Base-by-base conservation (phyloP, 2,329 filamentous ascomycete species). In the Sarocladium brachiariae region DNA sequence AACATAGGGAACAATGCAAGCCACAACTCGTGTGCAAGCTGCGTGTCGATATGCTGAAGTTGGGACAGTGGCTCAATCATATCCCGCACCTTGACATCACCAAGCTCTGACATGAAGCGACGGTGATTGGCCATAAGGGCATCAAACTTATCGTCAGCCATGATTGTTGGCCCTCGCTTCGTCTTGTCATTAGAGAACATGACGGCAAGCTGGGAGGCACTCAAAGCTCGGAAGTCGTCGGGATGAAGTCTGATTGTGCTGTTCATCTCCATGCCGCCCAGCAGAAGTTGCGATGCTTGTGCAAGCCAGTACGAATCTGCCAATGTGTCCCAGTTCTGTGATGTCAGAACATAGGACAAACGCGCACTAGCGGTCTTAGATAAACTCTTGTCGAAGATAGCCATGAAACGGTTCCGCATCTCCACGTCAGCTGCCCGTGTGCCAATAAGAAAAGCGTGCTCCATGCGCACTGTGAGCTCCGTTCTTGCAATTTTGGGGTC, bases 401-500 rank as follows among this genome's bases (percentile, higher is more conserved):
- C 81, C 83, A 99, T 89, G 71, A 99, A 99, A 13, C 92, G 85
- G 61, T 95, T 95, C 39, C 93, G 87, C 89, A 97, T 96, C 52
- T 95, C 87, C 11, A 97, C 88, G 64, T 99, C 92, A 58, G 91
- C 85, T 2, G 92, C 92, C 59, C 95, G 76, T 0, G 92, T 95
- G 24, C 95, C 93, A 47, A 99, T 93, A 56, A 99, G 77, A 76
- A 99, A 99, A 4, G 93, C 93, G 67, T 97, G 92, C 70, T 99
- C 93, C 79, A 99, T 87, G 3, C 95, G 83, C 9, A 99, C 95
- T 0, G 93, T 97, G 50, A 99, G 77, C 68, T 99, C 93, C 0
- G 92, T 96, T 27, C 91, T 81, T 1, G 91, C 90, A 55, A 99
- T 93, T 69, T 95, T 96, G 1, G 90, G 89, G 61, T 99, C 93